These are phyloP conservation scores for Protea cynaroides DNA, from an alignment of 164 flowering plant genomes.

Conservation along the genomic window DNA sequence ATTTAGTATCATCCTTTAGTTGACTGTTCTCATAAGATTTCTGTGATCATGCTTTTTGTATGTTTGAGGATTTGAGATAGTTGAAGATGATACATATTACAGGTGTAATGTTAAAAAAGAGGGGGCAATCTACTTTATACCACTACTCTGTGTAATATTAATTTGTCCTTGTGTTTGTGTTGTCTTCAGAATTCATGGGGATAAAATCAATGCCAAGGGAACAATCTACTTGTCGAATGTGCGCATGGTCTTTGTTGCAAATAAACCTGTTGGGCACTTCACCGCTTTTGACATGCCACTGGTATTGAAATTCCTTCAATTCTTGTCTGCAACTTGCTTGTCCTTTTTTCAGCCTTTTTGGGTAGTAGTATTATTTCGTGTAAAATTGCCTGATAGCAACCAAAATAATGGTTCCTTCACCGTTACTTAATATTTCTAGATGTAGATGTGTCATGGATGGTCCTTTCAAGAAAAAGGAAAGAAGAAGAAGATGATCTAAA, in stretches of 20 bases:
- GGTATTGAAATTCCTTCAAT: conserved; percentile 30
- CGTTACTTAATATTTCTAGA: no score
- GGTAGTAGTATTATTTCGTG: no score
- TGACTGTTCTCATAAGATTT: no score
- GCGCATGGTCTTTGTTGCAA: conserved; percentile 87
- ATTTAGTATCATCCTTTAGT: no score
- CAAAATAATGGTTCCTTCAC: background rate
- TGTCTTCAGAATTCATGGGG: conserved; percentile 42
- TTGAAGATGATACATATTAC: background rate
- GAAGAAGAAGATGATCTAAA: no score
- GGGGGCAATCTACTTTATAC: background rate
- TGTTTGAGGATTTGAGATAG: no score
- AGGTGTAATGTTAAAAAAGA: background rate
- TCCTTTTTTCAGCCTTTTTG: background rate
- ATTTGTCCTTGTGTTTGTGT: background rate
- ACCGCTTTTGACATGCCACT: conserved; percentile 78
- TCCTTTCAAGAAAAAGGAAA: no score
- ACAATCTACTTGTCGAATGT: conserved; percentile 81
- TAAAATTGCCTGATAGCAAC: no score
- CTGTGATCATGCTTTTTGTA: no score
- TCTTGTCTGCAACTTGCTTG: background rate
- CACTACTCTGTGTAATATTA: background rate
- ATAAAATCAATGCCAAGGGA: conserved; percentile 67
- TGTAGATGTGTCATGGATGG: no score
- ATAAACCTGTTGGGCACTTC: conserved; percentile 56